These are phyloP conservation scores for Plasmodium relictum DNA, from an alignment of 169 alveolate species.

Conservation along the genomic window DNA sequence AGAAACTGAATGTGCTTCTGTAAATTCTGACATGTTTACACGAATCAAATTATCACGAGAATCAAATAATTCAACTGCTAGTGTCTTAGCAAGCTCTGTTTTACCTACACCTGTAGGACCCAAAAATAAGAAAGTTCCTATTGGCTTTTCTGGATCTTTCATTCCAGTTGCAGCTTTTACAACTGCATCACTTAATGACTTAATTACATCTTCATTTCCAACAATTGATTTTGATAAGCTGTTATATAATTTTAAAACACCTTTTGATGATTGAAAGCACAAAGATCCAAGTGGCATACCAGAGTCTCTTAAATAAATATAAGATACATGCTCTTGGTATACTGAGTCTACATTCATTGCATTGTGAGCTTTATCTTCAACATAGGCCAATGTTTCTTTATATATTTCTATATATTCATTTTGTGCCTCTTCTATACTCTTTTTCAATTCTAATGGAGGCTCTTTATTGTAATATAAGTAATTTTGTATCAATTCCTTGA, in stretches of 20 bases:
- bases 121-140: constrained; percentile 79
- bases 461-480: constrained; percentile 35
- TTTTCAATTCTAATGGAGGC: constrained; percentile 67
- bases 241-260: constrained; percentile 79
- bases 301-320: constrained; percentile 75
- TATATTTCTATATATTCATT: constrained; percentile 37
- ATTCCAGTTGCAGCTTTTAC: constrained; percentile 74
- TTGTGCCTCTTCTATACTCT: constrained; percentile 45
- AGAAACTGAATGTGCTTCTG: constrained; percentile 82
- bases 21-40: constrained; percentile 83
- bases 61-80: constrained; percentile 67
- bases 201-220: constrained; percentile 86
- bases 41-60: constrained; percentile 66
- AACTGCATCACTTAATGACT: constrained; percentile 82
- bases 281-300: constrained; percentile 78
- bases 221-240: constrained; percentile 82
- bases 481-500: constrained; percentile 58
- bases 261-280: constrained; percentile 74
- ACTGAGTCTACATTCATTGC: constrained; percentile 78
- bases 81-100: constrained; percentile 75
- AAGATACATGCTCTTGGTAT: constrained; percentile 75
- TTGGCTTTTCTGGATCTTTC: constrained; percentile 77
- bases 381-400: constrained; percentile 68
- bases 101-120: constrained; percentile 84
- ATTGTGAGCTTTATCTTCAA: constrained; percentile 72